A percentile compares a stretch with the other conserved stretches of the same genome.
Conservation (phyloP, 345 rosid genomes). For the Eucalyptus brandiana region DNA sequence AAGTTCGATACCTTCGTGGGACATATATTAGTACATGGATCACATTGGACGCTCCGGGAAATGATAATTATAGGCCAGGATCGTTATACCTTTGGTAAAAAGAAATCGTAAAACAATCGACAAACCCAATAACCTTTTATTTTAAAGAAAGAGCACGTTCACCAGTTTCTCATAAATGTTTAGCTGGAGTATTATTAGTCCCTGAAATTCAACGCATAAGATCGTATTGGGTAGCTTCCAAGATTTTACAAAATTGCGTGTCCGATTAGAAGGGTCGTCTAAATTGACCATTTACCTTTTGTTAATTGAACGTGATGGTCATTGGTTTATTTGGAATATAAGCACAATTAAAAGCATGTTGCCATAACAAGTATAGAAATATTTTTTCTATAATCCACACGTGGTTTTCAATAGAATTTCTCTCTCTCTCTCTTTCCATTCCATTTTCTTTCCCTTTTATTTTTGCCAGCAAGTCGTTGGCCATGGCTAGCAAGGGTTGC, state of each 20-base stretch:
- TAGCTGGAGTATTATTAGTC: conserved; percentile 2
- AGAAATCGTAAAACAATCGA: not conserved
- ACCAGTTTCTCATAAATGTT: conserved; percentile 28
- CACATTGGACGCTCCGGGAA: not conserved
- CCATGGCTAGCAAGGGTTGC: no score
- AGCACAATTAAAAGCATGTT: no score
- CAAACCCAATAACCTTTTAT: not conserved
- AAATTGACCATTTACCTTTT: not conserved
- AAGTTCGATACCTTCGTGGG: not conserved
- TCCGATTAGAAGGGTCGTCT: not conserved
- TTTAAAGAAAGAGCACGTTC: conserved; percentile 16
- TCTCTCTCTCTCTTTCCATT: no score
- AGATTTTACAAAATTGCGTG: not conserved
- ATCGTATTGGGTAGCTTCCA: not conserved
- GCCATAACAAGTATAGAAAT: no score
- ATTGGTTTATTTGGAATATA: no score
- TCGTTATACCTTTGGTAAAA: not conserved
- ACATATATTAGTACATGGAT: not conserved
- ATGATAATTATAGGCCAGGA: not conserved
- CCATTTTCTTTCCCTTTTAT: no score
- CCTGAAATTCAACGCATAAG: not conserved
- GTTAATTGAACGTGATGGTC: not conserved
- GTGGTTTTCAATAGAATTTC: no score
- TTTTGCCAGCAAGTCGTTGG: fast-evolving
- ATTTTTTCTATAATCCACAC: fast-evolving